Evolutionary conservation across 1,284 basidiomycete species (phyloP).

Genomic region (Hymenochaete sp.): DNA sequence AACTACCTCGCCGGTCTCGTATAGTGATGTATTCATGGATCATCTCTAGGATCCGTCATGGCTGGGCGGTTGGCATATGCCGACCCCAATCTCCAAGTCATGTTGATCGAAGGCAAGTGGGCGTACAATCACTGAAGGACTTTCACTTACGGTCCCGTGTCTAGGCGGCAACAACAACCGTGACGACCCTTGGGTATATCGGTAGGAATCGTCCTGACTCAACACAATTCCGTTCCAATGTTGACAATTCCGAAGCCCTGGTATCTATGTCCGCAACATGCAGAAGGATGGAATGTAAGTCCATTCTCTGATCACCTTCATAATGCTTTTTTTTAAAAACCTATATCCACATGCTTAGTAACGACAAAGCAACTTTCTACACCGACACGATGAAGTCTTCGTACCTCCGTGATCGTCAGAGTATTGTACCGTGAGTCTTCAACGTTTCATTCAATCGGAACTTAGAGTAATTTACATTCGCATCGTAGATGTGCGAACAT

Average conservation of each 20-base stretch:
- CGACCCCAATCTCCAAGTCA: constrained; percentile 63
- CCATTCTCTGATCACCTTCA: background rate
- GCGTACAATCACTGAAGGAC: background rate
- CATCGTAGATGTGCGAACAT: constrained; percentile 53
- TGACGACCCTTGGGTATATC: constrained; percentile 67
- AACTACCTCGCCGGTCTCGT: constrained; percentile 1
- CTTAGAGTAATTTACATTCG: constrained; percentile 8
- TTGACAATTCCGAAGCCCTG: constrained; percentile 34
- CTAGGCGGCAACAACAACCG: constrained; percentile 60
- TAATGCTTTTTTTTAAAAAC: background rate
- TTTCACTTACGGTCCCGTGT: background rate
- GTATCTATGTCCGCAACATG: constrained; percentile 64
- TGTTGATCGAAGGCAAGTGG: constrained; percentile 59
- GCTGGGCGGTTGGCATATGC: constrained; percentile 63
- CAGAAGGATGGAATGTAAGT: constrained; percentile 56
- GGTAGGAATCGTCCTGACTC: constrained; percentile 24
- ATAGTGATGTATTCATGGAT: background rate
- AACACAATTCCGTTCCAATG: constrained; percentile 8
- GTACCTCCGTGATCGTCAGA: constrained; percentile 50
- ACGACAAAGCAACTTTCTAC: constrained; percentile 68
- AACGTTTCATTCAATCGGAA: background rate
- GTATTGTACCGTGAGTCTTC: constrained; percentile 53
- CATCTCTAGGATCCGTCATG: constrained; percentile 45
- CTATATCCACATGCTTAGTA: constrained; percentile 30
- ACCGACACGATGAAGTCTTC: constrained; percentile 49